A percentile compares a stretch with the other conserved stretches of the same genome.
These are phyloP conservation scores for Herpetospermum pedunculosum DNA, from an alignment of 306 rosid genomes.

Conservation along the genomic window DNA sequence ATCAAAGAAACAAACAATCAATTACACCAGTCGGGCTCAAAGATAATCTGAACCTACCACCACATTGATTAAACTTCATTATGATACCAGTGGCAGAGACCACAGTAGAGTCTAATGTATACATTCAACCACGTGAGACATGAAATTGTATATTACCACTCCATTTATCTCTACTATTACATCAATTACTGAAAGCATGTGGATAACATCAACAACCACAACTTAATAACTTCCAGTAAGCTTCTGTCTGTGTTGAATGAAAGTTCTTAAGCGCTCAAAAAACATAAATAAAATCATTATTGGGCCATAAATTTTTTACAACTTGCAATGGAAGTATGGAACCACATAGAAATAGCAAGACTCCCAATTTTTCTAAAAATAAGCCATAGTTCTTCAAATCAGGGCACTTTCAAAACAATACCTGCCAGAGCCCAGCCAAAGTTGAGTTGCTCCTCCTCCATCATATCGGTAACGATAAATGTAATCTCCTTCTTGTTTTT, in stretches of 20 bases:
- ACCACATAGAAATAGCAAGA: background rate
- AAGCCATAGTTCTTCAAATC: background rate
- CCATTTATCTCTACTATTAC: background rate
- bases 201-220: background rate
- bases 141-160: background rate
- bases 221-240: background rate
- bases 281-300: background rate
- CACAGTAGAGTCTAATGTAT: background rate
- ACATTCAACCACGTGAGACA: background rate
- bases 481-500: conserved; percentile 78
- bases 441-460: conserved; percentile 97
- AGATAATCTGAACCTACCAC: background rate
- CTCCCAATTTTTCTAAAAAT: background rate
- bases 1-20: background rate
- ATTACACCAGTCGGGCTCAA: background rate
- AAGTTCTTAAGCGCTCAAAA: background rate
- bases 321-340: background rate
- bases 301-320: background rate
- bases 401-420: conserved; percentile 12
- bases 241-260: background rate
- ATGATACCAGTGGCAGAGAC: background rate
- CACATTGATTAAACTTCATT: background rate
- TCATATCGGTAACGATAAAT: conserved; percentile 82
- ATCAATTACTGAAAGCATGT: background rate
- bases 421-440: conserved; percentile 98